These are phyloP conservation scores for Beauveria sp. DNA, from an alignment of 2,329 filamentous ascomycete genomes.

Conservation along the genomic window DNA sequence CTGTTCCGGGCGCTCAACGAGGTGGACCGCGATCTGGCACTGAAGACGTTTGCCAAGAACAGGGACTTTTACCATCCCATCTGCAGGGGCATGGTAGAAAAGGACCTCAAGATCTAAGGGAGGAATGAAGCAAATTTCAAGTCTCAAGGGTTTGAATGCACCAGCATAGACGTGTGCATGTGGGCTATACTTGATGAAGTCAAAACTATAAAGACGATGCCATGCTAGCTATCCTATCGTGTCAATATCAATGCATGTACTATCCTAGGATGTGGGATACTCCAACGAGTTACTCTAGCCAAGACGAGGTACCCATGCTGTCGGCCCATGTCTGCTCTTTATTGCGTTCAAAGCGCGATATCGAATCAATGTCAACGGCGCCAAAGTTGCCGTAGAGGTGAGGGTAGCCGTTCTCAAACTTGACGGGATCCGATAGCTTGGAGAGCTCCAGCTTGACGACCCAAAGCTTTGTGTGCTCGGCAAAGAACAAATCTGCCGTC, in stretches of 20 bases:
- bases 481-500: constrained; percentile 39
- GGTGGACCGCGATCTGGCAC: constrained; percentile 65
- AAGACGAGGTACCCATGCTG: constrained; percentile 30
- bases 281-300: constrained; percentile 29
- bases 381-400: constrained; percentile 55
- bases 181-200: neutral
- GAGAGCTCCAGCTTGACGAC: constrained; percentile 46
- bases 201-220: neutral
- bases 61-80: constrained; percentile 95
- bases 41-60: constrained; percentile 79
- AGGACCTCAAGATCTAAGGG: constrained; percentile 54
- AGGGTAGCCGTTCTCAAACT: constrained; percentile 52
- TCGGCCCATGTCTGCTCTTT: constrained; percentile 40
- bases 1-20: constrained; percentile 70
- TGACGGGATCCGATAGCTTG: constrained; percentile 34
- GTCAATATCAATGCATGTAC: neutral
- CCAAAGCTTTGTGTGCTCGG: constrained; percentile 32
- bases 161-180: neutral
- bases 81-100: constrained; percentile 77
- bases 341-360: constrained; percentile 37
- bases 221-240: neutral
- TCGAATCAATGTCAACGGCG: constrained; percentile 39
- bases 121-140: neutral
- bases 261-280: no score
- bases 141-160: no score